Percentiles rank a stretch among this genome's conserved stretches.
Evolutionary conservation across 495 filamentous ascomycete species (phyloP).

Genomic region (Lasiosphaeris hirsuta): DNA sequence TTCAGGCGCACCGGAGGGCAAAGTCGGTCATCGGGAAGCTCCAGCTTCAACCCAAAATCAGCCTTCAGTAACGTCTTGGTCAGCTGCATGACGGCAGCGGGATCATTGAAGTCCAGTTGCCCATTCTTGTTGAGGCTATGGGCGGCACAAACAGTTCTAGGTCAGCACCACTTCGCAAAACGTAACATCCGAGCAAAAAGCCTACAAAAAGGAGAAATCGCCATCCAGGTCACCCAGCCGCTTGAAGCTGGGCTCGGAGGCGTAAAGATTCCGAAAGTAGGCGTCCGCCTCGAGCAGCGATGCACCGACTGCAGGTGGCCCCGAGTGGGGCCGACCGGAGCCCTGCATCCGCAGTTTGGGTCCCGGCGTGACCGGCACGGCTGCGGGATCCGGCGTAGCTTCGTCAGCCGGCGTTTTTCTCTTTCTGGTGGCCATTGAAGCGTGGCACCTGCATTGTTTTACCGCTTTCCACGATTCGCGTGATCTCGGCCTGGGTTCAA

Average conservation of each 20-base stretch:
- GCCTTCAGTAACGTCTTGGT: conserved; percentile 72
- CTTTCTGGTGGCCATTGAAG: conserved; percentile 21
- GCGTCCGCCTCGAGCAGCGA: conserved; percentile 21
- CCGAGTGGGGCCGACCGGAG: not conserved
- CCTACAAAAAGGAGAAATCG: conserved; percentile 29
- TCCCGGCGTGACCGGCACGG: not conserved
- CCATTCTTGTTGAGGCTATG: conserved; percentile 55
- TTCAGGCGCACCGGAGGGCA: conserved; percentile 81
- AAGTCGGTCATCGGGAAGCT: conserved; percentile 72
- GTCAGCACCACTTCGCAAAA: not conserved
- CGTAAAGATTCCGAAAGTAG: conserved; percentile 38
- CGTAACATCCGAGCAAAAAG: not conserved
- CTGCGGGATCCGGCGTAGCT: not conserved
- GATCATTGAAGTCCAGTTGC: conserved; percentile 78
- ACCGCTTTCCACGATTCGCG: not conserved
- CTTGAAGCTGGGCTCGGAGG: conserved; percentile 32
- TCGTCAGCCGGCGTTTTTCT: conserved; percentile 21
- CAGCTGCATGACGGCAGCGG: conserved; percentile 72
- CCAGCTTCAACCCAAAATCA: conserved; percentile 70
- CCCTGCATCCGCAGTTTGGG: not conserved
- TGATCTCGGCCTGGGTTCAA: not conserved
- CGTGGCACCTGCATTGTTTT: not conserved
- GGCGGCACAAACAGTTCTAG: not conserved
- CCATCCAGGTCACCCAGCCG: conserved; percentile 33
- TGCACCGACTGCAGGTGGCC: not conserved